Base-by-base conservation (phyloP, 2,329 filamentous ascomycete species). In the Phialophora tarda region DNA sequence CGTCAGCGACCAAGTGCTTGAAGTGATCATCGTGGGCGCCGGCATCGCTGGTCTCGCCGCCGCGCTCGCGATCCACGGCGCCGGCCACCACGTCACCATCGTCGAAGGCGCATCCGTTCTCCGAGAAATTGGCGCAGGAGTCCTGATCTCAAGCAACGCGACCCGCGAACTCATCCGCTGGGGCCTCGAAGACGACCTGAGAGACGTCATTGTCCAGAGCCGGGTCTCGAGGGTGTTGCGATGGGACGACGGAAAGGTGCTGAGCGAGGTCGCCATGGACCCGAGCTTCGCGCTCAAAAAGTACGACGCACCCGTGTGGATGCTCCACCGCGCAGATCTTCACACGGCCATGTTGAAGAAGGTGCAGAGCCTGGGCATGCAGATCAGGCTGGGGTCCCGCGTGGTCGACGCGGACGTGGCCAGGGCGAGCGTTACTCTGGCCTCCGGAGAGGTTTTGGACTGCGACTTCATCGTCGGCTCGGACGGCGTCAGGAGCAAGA, bases 281-380 rank as follows among this genome's bases (percentile, higher is more conserved):
- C 55, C 55, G n/a, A 47, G 34, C 41, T n/a, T 58, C 11, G 55
- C 55, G 10, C 55, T 58, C 55, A 58, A 58, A 23, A 58, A 58
- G 55, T 58, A 58, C 34, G 12, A 28, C 11, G 55, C 55, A 10
- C 55, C 55, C 3, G 55, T 58, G 55, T 58, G 55, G 55, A 58
- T 58, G 55, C 32, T 58, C 8, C 55, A 58, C 41, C 55, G 55
- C 17, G 55, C 55, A 10, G 55, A 58, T 34, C 55, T 58, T 28
- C 55, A 58, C n/a, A 58, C 34, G n/a, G 55, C 32, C 10, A 58
- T 58, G 55, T 34, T 58, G 55, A 58, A 58, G 55, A 58, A 58
- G 55, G 55, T 58, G 55, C 32, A 47, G 34, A 58, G 55, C 34
- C 24, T 58, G 55, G 55, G 55, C 23, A 58, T 58, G 8, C 32